Base-by-base conservation (phyloP, 2,329 filamentous ascomycete genomes). In the Penicillium sp. region DNA sequence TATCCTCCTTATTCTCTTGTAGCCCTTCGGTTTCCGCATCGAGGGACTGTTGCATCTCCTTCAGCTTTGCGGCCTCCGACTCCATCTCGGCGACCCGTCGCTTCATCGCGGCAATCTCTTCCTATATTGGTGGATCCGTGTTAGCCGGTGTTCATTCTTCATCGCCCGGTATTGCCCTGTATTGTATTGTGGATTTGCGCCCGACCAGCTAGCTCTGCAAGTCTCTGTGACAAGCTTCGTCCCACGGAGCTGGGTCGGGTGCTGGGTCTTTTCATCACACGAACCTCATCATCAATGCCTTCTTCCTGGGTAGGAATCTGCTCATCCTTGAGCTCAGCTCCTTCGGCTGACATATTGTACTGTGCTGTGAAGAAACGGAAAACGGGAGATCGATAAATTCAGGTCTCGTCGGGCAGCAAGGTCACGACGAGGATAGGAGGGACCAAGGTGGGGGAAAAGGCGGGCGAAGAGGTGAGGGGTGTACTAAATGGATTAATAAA, bases 1-100 rank as follows among this genome's bases (percentile, higher is more conserved):
- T 87, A 64, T 97, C 95, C 74, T 97, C 92, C 77, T 95, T 96
- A 79, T 92, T 92, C 72, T 97, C 94, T 62, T 89, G 86, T 58
- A 94, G 82, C 65, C 90, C 90, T 61, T 91, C 87, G 59, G 86
- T 87, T 68, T 94, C 89, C 71, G 92, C 87, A 73, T 97, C 93
- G 58, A 97, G 83, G 50, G 83, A 87, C 51, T 87, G 87, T 73
- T 94, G 90, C 90, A 94, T 92, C 75, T 93, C 90, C 63, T 90
- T 85, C 50, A 94, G 83, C 76, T 92, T 92, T 55, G 88, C 88
- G 5, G 90, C 90, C 79, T 94, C 90, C 68, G 91, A 89, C 78
- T 94, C 90, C 90, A 94, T 94, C 78, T 94, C 90, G 60, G 89
- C 90, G 59, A 94, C 90, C 64, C 90, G 84, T 67, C 84, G 84